Conservation (phyloP, 2,329 filamentous ascomycete species). For the Hypoxylon sp. region DNA sequence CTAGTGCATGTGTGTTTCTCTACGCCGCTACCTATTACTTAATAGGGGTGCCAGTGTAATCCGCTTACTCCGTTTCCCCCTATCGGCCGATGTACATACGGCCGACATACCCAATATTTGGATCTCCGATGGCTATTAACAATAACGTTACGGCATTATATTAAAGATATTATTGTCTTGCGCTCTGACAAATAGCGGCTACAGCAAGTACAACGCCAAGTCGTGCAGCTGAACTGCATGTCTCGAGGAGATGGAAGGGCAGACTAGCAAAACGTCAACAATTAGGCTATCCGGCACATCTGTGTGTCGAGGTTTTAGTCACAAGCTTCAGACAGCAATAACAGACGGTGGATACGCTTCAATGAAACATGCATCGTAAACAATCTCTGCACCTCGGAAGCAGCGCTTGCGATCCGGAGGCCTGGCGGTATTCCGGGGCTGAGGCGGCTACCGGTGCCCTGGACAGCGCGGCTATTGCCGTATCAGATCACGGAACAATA, state of each 20-base stretch:
- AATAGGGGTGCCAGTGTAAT: conserved; percentile 8
- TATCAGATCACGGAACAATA: conserved; percentile 22
- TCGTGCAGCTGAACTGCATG: conserved; percentile 42
- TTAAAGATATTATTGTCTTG: conserved; percentile 37
- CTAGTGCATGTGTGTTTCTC: conserved; percentile 24
- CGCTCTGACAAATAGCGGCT: conserved; percentile 35
- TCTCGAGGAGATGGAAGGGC: conserved; percentile 43
- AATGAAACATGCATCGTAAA: conserved; percentile 24
- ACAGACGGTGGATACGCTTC: conserved; percentile 12
- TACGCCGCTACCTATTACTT: conserved; percentile 10
- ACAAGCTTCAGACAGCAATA: conserved; percentile 34
- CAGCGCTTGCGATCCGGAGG: conserved; percentile 32
- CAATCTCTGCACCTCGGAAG: background rate
- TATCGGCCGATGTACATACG: conserved; percentile 33
- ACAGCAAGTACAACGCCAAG: conserved; percentile 28
- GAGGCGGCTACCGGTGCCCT: conserved; percentile 36
- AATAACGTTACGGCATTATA: conserved; percentile 12
- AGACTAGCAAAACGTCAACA: conserved; percentile 26
- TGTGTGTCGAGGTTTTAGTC: conserved; percentile 31
- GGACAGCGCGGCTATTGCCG: conserved; percentile 36
- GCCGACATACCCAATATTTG: conserved; percentile 23
- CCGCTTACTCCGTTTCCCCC: conserved; percentile 27
- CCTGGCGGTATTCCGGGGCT: conserved; percentile 46
- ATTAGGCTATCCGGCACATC: conserved; percentile 17
- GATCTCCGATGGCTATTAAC: conserved; percentile 27